phyloP scores from a whole-genome alignment of 2,329 filamentous ascomycete species.

The Curvularia hawaiiensis region DNA sequence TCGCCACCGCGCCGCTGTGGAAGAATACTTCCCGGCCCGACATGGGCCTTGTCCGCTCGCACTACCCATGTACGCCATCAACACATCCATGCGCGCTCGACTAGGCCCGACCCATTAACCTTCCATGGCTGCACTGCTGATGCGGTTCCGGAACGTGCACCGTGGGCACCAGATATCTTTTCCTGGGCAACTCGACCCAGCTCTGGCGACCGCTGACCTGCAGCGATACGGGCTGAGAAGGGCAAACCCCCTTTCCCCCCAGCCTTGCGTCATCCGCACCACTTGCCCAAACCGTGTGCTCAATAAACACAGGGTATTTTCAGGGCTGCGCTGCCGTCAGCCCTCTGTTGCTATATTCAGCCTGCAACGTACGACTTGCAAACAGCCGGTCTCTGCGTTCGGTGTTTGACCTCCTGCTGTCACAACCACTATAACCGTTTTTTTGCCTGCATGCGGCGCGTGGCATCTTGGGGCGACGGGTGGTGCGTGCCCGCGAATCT shows the following conservation, averaged over 20 bases:
- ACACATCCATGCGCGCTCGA: not conserved
- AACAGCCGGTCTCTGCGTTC: slow-evolving; percentile 8
- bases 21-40: slow-evolving; percentile 13
- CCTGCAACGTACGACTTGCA: not conserved
- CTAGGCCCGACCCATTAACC: not conserved
- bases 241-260: slow-evolving; percentile 23
- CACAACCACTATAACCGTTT: slow-evolving; percentile 11
- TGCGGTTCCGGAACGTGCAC: too few species aligned
- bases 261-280: slow-evolving; percentile 13
- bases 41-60: not conserved
- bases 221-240: not conserved
- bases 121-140: not conserved
- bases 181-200: not conserved
- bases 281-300: not conserved
- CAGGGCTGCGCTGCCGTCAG: not conserved
- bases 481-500: slow-evolving; percentile 20
- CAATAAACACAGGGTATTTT: not conserved
- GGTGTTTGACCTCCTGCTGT: slow-evolving; percentile 9
- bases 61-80: not conserved
- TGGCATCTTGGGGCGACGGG: slow-evolving; percentile 21
- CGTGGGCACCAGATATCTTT: too few species aligned
- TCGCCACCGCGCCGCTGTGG: slow-evolving; percentile 2
- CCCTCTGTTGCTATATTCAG: slow-evolving; percentile 16
- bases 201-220: slow-evolving; percentile 19
- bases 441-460: slow-evolving; percentile 18